Percentiles rank a stretch among this genome's conserved stretches.
Evolutionary conservation across 2,329 filamentous ascomycete genomes (phyloP).

Genomic region (Clarireedia sp.): DNA sequence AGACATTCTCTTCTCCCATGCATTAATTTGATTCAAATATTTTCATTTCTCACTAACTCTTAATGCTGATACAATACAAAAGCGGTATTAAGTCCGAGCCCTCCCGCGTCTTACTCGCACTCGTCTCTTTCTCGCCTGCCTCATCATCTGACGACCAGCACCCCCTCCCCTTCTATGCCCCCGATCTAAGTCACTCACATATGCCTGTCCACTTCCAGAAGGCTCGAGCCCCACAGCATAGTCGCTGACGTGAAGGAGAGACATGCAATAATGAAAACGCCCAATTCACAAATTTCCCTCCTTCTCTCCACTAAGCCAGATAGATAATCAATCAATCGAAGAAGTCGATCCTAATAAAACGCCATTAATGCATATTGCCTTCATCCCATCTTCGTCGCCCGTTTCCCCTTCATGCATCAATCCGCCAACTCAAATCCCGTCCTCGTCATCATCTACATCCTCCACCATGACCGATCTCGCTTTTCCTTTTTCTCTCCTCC

Average conservation of each 20-base stretch:
- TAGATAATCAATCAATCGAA: too few species aligned
- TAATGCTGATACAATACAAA: neutral
- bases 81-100: neutral
- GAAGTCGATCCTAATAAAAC: neutral
- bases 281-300: too few species aligned
- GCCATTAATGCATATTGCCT: neutral
- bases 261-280: too few species aligned
- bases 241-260: too few species aligned
- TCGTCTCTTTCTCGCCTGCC: neutral
- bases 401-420: neutral
- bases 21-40: too few species aligned
- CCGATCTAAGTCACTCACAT: too few species aligned
- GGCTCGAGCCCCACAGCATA: too few species aligned
- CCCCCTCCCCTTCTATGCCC: neutral
- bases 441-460: conserved; percentile 34
- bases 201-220: too few species aligned
- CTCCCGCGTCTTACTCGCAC: neutral
- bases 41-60: too few species aligned
- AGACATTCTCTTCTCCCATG: too few species aligned
- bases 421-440: conserved; percentile 10
- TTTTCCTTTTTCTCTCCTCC: conserved; percentile 34
- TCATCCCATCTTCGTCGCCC: neutral
- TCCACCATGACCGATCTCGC: conserved; percentile 41
- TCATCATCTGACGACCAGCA: neutral
- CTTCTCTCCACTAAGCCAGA: too few species aligned